Conservation (phyloP, 768 basidiomycete genomes). For the Serendipita sp. region DNA sequence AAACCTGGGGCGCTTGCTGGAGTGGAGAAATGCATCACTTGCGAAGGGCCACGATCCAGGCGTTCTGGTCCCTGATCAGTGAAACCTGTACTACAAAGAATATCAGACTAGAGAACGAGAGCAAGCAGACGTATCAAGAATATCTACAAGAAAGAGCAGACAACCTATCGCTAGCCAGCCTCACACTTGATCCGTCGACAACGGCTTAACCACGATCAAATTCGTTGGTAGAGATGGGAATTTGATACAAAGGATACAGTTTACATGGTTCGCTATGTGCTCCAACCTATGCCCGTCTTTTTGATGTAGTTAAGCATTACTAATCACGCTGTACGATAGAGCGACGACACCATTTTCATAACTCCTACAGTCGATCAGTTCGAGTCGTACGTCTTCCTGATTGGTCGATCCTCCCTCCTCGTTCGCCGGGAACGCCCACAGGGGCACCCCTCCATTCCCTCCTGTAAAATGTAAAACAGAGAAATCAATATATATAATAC, state of each 20-base stretch:
- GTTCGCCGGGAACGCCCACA: not conserved
- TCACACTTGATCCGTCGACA: not conserved
- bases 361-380: constrained; percentile 3
- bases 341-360: constrained; percentile 1
- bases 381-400: not conserved
- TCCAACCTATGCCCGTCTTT: no score
- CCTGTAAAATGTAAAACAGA: no score
- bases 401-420: not conserved
- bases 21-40: not conserved
- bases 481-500: no score
- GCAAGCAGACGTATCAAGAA: not conserved
- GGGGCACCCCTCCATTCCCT: not conserved
- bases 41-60: not conserved
- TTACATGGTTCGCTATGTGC: no score
- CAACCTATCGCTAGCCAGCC: not conserved
- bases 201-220: no score
- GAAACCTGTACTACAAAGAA: not conserved
- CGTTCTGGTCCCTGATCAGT: not conserved
- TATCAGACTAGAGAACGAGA: not conserved
- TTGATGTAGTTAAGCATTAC: no score
- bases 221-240: no score
- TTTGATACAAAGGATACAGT: no score
- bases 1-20: not conserved
- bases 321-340: not conserved
- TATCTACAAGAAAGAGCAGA: not conserved